Evolutionary conservation across 495 filamentous ascomycete species (phyloP).

Genomic region (Wilcoxina mikolae): DNA sequence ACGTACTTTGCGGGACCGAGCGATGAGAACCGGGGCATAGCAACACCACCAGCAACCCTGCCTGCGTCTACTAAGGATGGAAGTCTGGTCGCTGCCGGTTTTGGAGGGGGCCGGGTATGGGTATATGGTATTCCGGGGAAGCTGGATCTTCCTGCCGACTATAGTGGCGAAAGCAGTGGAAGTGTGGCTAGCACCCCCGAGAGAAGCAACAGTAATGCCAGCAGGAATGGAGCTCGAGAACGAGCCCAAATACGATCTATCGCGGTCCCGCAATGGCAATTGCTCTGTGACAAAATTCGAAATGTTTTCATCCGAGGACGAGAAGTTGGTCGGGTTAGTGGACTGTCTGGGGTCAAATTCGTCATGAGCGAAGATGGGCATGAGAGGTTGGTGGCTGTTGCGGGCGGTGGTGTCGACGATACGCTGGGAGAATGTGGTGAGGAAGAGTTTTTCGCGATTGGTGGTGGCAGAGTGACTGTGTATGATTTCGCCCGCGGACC

Average conservation of each 20-base stretch:
- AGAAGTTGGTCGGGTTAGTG: constrained; percentile 41
- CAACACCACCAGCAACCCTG: constrained; percentile 48
- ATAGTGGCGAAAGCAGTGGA: not conserved
- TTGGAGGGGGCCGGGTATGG: constrained; percentile 58
- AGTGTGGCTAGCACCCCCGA: constrained; percentile 5
- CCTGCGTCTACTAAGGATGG: constrained; percentile 53
- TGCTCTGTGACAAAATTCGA: constrained; percentile 49
- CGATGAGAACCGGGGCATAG: constrained; percentile 28
- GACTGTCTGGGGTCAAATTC: constrained; percentile 47
- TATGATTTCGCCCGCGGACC: constrained; percentile 57
- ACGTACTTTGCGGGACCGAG: constrained; percentile 68
- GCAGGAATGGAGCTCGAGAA: constrained; percentile 8
- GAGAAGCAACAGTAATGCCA: constrained; percentile 24
- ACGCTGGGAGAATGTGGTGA: constrained; percentile 21
- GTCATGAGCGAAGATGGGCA: constrained; percentile 38
- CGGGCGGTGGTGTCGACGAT: constrained; percentile 59
- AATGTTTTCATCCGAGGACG: constrained; percentile 49
- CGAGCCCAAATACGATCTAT: not conserved
- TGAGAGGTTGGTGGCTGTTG: constrained; percentile 57
- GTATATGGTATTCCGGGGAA: constrained; percentile 66
- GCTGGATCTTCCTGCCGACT: constrained; percentile 38
- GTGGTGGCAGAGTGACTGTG: constrained; percentile 57
- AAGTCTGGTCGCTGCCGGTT: constrained; percentile 62
- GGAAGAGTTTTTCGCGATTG: constrained; percentile 1
- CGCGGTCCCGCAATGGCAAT: constrained; percentile 48